Conservation (phyloP, 2,329 filamentous ascomycete genomes). For the Cryphonectria japonica region DNA sequence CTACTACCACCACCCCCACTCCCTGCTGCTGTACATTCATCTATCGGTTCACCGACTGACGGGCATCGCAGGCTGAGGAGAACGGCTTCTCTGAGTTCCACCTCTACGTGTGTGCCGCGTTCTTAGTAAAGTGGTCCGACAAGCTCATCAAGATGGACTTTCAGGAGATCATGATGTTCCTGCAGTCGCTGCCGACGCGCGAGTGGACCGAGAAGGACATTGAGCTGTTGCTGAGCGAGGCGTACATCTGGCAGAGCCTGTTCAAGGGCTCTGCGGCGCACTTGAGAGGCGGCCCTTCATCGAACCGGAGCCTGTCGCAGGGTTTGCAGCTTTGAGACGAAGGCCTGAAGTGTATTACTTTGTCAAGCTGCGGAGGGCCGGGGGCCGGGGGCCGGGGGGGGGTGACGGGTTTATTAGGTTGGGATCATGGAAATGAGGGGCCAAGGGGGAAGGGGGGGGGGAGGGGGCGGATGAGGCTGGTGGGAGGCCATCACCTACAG, state of each 20-base stretch:
- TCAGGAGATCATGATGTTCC: slow-evolving; percentile 98
- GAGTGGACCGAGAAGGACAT: slow-evolving; percentile 99
- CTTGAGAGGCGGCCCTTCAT: slow-evolving; percentile 58
- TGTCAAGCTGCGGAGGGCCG: too few relatives aligned
- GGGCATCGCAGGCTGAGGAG: slow-evolving; percentile 76
- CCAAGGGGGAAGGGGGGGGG: too few relatives aligned
- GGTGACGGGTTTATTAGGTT: too few relatives aligned
- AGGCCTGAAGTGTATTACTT: too few relatives aligned
- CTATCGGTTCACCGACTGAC: slow-evolving; percentile 10
- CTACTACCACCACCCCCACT: not conserved
- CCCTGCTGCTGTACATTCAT: not conserved
- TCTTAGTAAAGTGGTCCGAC: slow-evolving; percentile 97
- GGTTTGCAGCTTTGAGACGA: slow-evolving; percentile 44
- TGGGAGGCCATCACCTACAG: not conserved
- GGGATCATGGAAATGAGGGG: too few relatives aligned
- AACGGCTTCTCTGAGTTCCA: slow-evolving; percentile 99
- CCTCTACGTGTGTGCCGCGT: slow-evolving; percentile 96
- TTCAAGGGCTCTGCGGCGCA: slow-evolving; percentile 95
- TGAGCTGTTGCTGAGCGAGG: slow-evolving; percentile 91
- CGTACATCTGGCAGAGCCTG: slow-evolving; percentile 97
- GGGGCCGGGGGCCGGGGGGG: too few relatives aligned
- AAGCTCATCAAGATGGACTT: slow-evolving; percentile 97
- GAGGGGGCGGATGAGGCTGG: too few relatives aligned
- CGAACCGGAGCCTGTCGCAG: slow-evolving; percentile 44
- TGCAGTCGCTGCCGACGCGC: slow-evolving; percentile 90